Evolutionary conservation across 805 yeast genomes (phyloP), one percentile per base, ranked within the genome.

Genomic region (Candida pini): DNA sequence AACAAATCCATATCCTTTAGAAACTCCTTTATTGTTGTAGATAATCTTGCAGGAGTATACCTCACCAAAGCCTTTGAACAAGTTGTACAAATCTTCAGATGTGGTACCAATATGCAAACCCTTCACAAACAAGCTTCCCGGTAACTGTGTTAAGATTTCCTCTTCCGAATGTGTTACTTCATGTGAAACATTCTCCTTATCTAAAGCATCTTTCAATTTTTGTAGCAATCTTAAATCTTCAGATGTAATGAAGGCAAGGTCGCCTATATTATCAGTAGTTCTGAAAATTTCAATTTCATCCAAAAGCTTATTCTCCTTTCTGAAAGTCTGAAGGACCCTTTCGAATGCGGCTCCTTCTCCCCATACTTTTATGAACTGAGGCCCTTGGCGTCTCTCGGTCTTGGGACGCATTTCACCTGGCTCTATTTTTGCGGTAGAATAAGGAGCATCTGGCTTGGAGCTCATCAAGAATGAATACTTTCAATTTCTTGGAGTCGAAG

Each of bases 1-100:
- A 13, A 84, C 71, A 57, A 83, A 83, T 7, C 90, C 92, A 53
- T 69, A 76, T 17, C 78, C 75, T 43, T 61, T 63, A 19, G 69
- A 62, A 17, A 49, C 50, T 9, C 75, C 73, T 38, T 47, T 60
- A 19, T 68, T 71, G 41, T 72, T 71, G 34, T 58, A 54, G 6
- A 73, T 68, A 12, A 74, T 58, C 41, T 73, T 73, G 40, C 75
- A 62, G 4, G 72, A 61, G 8, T 62, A 40, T 7, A 70, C 54
- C 1, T 63, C 60, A 14, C 77, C 77, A 45, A 49, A 69, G 9
- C 54, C 52, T 29, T 48, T 45, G 47, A 69, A 68, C 2, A 66
- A 45, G 9, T 61, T 54, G 19, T 47, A 49, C 23, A 71, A 42
- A 20, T 64, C 65, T 15, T 62, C 62, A 13, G 66, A 53, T 8